Evolutionary conservation across 2,329 filamentous ascomycete genomes (phyloP), one percentile per base, ranked within the genome.

Genomic region (Nannizzia gypsea): DNA sequence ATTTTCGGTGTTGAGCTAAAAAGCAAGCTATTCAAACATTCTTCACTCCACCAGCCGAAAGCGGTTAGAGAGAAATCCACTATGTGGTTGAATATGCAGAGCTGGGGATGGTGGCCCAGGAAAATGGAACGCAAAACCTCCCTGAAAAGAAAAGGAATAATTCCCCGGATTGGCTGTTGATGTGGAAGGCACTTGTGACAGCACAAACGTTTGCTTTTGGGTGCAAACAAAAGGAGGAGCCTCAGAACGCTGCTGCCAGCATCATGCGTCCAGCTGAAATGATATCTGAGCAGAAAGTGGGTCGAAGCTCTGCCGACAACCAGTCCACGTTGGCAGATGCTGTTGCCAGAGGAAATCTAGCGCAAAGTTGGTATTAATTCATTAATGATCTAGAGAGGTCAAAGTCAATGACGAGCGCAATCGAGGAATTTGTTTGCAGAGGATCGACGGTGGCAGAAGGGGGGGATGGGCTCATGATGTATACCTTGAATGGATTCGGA

Each of bases 361-460:
- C n/a, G 44, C 44, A 50, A n/a, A 50, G 22, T n/a, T 20, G 48
- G 26, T 52, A 56, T 56, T 42, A 42, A 42, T 42, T 42, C 15
- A 42, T 42, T 22, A 56, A 38, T 56, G 13, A 38, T 24, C 28
- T 40, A n/a, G 54, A 55, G 48, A 55, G 38, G 42, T 56, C 54
- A 56, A 28, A 36, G 31, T 56, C 28, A 56, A 56, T 36, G 54
- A 56, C 31, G 31, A 56, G 11, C 31, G 36, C n/a, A 56, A 40
- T 56, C 36, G 15, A 56, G 31, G 3, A 26, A 28, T 56, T 36
- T 40, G 54, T 28, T 52, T 52, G 48, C 48, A 56, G 38, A 20
- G 56, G 62, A 63, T 63, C 62, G 62, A 52, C 62, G 38, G 24
- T 57, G 58, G 58, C 57, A 55, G 60, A 48, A 52, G 31, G 11